Evolutionary conservation across 2,329 filamentous ascomycete species (phyloP), one percentile per base, ranked within the genome.

Genomic region (Penicillium sp.): DNA sequence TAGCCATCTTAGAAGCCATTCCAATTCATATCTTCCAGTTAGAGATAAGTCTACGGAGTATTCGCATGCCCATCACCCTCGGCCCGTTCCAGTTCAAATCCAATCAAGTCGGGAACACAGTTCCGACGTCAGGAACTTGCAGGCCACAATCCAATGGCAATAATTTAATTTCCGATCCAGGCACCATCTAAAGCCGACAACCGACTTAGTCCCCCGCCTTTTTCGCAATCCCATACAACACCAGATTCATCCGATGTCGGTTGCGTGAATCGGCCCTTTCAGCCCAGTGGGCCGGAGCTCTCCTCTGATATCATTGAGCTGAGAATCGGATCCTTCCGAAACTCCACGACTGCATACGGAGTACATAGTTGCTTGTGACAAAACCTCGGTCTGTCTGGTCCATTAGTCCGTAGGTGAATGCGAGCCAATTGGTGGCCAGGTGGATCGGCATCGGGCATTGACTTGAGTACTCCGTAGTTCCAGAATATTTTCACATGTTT

Each of bases 241-340:
- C 24, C 41, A 10, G 29, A 57, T 54, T 57, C 31, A 53, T 57
- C 57, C 60, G 60, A 62, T 60, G 16, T 58, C 59, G 57, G 59
- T 44, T 29, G 54, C 60, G 59, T 29, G 48, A 56, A 60, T 63
- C 60, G 60, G 60, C 57, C 38, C 36, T 61, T 61, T 49, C 43
- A n/a, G 18, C 36, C 40, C 39, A 18, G 18, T 51, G 11, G 14
- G 14, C 36, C 38, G 38, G 38, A 40, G 18, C 38, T 21, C 6
- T 40, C 38, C 38, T 40, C 18, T 40, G 38, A 22, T 4, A 21
- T 40, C 38, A 40, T 40, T 36, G n/a, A 34, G 24, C 32, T 36
- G n/a, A 34, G 24, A 1, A 11, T 34, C 10, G 32, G 32, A 14
- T 34, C 32, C 4, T 34, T 34, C 32, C 32, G 32, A 11, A 10